Conservation (phyloP, 352 stramenopile genomes). For the Phytopythium litorale region DNA sequence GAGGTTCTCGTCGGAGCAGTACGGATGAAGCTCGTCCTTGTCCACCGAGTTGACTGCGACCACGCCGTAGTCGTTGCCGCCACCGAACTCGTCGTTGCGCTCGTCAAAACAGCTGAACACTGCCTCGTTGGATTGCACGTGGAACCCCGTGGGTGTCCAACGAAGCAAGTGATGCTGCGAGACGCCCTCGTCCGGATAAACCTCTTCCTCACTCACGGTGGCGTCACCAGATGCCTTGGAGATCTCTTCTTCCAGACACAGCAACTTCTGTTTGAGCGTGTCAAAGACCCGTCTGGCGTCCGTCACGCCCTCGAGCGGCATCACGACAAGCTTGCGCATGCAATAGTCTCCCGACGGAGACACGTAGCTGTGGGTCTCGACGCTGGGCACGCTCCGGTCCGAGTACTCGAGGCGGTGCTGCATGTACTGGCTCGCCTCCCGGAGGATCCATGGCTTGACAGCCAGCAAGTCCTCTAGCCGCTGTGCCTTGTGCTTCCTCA, state of each 20-base stretch:
- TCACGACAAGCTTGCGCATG: slow-evolving; percentile 19
- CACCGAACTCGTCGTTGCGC: slow-evolving; percentile 18
- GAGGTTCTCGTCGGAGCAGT: slow-evolving; percentile 15
- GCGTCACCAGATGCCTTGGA: slow-evolving; percentile 29
- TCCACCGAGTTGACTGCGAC: slow-evolving; percentile 26
- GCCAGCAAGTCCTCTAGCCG: slow-evolving; percentile 13
- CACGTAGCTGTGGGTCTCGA: slow-evolving; percentile 20
- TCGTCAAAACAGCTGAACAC: slow-evolving; percentile 23
- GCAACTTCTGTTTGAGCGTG: slow-evolving; percentile 20
- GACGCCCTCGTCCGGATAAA: slow-evolving; percentile 8
- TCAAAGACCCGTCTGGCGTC: slow-evolving; percentile 21
- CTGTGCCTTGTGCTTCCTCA: slow-evolving; percentile 11
- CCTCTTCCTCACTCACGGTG: slow-evolving; percentile 19
- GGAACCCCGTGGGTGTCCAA: slow-evolving; percentile 16
- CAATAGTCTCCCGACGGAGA: slow-evolving; percentile 21
- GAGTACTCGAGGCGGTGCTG: slow-evolving; percentile 15
- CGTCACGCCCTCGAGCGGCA: slow-evolving; percentile 18
- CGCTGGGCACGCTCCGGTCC: slow-evolving; percentile 16
- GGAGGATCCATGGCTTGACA: slow-evolving; percentile 14
- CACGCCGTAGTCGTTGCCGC: slow-evolving; percentile 18
- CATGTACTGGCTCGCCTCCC: slow-evolving; percentile 21
- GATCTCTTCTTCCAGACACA: slow-evolving; percentile 38
- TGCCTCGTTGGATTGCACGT: slow-evolving; percentile 26
- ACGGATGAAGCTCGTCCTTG: slow-evolving; percentile 29
- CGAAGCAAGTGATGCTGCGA: slow-evolving; percentile 26